Percentiles rank a stretch among this genome's conserved stretches.
Evolutionary conservation across 2,329 filamentous ascomycete genomes (phyloP).

Genomic region (Metarhizium guizhouense): DNA sequence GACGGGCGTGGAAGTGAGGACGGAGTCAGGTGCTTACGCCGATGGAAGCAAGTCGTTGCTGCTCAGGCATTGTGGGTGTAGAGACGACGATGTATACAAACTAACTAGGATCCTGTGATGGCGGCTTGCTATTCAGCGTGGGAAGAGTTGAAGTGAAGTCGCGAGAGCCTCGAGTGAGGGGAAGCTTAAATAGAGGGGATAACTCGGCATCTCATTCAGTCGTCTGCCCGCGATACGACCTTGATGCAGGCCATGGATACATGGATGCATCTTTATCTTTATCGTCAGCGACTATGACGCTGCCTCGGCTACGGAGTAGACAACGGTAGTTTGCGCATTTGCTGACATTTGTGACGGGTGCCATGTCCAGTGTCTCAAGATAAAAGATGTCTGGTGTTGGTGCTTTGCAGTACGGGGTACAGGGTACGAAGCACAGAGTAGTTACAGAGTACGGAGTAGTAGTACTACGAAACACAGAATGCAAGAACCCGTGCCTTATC

Average conservation of each 20-base stretch:
- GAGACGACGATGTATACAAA: not conserved
- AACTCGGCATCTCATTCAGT: not conserved
- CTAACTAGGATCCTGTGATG: not conserved
- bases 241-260: not conserved
- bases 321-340: no score
- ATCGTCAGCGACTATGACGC: no score
- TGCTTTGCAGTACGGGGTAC: no score
- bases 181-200: not conserved
- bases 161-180: not conserved
- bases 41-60: conserved; percentile 2
- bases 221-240: not conserved
- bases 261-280: not conserved
- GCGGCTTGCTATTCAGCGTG: not conserved
- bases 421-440: no score
- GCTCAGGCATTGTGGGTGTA: not conserved
- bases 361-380: no score
- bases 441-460: no score
- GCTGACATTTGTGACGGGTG: no score
- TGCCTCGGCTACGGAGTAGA: no score
- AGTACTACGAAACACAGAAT: no score
- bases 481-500: no score
- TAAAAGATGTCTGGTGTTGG: no score
- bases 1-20: not conserved
- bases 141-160: not conserved
- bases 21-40: conserved; percentile 1